Conservation (phyloP, 78 protist species). For the Salpingoeca rosetta region DNA sequence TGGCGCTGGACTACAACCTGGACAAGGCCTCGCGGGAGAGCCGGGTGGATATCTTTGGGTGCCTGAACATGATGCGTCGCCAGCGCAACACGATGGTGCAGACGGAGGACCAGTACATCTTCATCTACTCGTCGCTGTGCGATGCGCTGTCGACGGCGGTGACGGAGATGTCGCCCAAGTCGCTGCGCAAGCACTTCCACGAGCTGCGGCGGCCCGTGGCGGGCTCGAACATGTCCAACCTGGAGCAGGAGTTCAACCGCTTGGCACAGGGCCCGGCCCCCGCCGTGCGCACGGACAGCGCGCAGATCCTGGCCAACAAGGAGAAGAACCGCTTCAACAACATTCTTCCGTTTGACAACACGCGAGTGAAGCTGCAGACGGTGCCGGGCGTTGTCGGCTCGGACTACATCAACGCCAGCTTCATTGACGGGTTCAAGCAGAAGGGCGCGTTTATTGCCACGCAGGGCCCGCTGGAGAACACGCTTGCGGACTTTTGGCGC, state of each 20-base stretch:
- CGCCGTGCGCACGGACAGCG: background rate
- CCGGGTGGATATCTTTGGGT: background rate
- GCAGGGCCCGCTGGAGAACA: slow-evolving; percentile 33
- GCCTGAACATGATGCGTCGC: background rate
- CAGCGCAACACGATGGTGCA: slow-evolving; percentile 19
- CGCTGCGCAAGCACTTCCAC: background rate
- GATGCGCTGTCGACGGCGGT: background rate
- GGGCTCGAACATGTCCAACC: background rate
- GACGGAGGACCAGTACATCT: slow-evolving; percentile 17
- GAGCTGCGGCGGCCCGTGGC: background rate
- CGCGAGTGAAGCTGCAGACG: background rate
- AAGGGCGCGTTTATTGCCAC: slow-evolving; percentile 26
- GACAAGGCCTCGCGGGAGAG: background rate
- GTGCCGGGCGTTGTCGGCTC: background rate
- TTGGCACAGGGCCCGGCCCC: background rate
- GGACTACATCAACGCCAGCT: slow-evolving; percentile 44
- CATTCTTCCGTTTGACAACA: background rate
- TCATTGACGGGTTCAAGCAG: background rate
- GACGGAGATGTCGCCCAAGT: background rate
- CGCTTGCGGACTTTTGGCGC: slow-evolving; percentile 42
- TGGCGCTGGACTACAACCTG: slow-evolving; percentile 18
- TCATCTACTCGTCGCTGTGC: slow-evolving; percentile 1
- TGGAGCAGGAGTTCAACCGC: background rate
- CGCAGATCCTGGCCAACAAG: background rate
- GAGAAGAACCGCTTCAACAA: background rate